phyloP scores from a whole-genome alignment of 2,329 filamentous ascomycete genomes.

The Zymoseptoria crescenta region DNA sequence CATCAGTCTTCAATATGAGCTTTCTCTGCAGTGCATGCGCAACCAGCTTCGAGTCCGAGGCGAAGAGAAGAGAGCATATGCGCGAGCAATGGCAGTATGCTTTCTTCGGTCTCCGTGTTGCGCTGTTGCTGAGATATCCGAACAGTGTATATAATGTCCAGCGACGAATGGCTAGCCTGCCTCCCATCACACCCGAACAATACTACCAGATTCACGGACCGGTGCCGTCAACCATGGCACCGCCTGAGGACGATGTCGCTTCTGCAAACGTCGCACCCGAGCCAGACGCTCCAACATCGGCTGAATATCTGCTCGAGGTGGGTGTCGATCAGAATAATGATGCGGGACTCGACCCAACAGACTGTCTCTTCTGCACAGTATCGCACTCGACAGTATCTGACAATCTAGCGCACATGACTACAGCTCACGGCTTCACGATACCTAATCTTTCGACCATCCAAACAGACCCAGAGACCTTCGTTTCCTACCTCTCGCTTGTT shows the following conservation, averaged over 20 bases:
- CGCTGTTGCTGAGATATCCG: not conserved
- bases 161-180: conserved; percentile 7
- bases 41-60: conserved; percentile 5
- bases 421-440: conserved; percentile 37
- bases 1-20: not conserved
- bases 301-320: not conserved
- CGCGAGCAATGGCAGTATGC: conserved; percentile 11
- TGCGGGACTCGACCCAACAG: not conserved
- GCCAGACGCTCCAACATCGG: not conserved
- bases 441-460: conserved; percentile 26
- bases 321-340: not conserved
- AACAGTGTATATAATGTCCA: conserved; percentile 12
- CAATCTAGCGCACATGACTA: conserved; percentile 44
- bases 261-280: too few species aligned
- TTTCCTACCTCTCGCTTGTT: conserved; percentile 43
- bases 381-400: conserved; percentile 26
- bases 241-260: not conserved
- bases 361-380: conserved; percentile 34
- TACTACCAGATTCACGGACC: not conserved
- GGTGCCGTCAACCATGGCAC: not conserved
- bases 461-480: conserved; percentile 42
- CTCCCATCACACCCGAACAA: conserved; percentile 3
- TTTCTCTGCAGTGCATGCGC: conserved; percentile 11
- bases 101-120: not conserved
- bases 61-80: conserved; percentile 13